Percentiles rank a stretch among this genome's conserved stretches.
Conservation (phyloP, 2,329 filamentous ascomycete genomes). For the Exophiala sp. region DNA sequence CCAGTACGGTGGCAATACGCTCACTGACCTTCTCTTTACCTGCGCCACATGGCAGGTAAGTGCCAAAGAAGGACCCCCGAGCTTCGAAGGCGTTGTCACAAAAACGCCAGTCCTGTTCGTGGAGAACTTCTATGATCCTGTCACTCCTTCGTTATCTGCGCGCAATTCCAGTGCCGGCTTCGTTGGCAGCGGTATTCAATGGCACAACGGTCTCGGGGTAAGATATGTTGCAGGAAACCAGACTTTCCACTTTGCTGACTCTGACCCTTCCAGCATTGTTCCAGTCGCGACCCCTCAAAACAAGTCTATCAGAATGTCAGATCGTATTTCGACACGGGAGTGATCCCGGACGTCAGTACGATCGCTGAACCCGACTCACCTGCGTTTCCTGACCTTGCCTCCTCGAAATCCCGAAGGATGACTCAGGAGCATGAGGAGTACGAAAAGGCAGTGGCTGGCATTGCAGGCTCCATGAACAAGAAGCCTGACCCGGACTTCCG, state of each 20-base stretch:
- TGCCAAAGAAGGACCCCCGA: constrained; percentile 26
- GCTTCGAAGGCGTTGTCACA: constrained; percentile 26
- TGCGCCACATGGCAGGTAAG: constrained; percentile 23
- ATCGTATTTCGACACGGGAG: constrained; percentile 36
- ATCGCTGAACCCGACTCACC: constrained; percentile 30
- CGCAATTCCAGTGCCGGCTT: constrained; percentile 28
- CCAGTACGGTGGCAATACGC: background rate
- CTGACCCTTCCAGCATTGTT: constrained; percentile 16
- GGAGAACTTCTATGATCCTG: constrained; percentile 28
- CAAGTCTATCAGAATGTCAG: constrained; percentile 31
- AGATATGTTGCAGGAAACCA: constrained; percentile 4
- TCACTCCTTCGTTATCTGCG: constrained; percentile 29
- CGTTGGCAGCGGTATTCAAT: constrained; percentile 36
- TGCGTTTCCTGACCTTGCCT: background rate
- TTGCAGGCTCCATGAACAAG: background rate
- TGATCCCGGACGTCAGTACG: constrained; percentile 33
- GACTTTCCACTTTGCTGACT: constrained; percentile 2
- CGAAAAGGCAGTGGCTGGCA: background rate
- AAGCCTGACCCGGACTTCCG: background rate
- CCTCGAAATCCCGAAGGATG: background rate
- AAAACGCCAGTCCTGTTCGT: constrained; percentile 29
- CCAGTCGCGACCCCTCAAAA: constrained; percentile 30
- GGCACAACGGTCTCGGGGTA: constrained; percentile 30
- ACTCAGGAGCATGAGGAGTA: background rate
- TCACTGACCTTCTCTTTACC: background rate